phyloP scores from a whole-genome alignment of 805 yeast genomes.

The Kregervanrija delftensis region DNA sequence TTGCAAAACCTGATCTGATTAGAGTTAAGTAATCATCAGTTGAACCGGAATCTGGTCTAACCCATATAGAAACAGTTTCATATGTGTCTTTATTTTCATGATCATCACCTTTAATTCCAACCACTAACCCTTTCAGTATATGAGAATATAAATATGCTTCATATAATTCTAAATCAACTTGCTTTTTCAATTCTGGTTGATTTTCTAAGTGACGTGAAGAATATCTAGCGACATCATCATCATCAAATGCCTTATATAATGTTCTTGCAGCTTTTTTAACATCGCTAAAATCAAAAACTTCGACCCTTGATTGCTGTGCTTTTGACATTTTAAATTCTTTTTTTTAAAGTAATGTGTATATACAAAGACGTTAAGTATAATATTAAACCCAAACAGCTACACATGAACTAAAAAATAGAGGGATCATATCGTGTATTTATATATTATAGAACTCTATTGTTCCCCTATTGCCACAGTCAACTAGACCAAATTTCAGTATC shows the following conservation, averaged over 20 bases:
- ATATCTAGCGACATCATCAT: constrained; percentile 28
- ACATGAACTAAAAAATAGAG: neutral
- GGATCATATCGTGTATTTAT: too few species aligned
- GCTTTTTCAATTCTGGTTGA: constrained; percentile 24
- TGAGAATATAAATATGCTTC: constrained; percentile 47
- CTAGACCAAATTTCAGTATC: too few species aligned
- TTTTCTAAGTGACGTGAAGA: constrained; percentile 27
- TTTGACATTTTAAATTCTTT: neutral
- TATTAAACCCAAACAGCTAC: neutral
- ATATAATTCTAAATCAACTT: constrained; percentile 36
- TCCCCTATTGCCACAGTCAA: too few species aligned
- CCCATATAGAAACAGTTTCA: constrained; percentile 52
- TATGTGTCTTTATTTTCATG: constrained; percentile 28
- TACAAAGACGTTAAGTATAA: neutral
- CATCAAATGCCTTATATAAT: constrained; percentile 28
- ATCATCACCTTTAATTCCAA: constrained; percentile 41
- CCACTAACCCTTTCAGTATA: constrained; percentile 40
- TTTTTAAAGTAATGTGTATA: neutral
- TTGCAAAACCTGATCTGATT: constrained; percentile 46
- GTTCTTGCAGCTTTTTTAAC: constrained; percentile 30
- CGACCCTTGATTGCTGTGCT: constrained; percentile 16
- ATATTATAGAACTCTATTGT: too few species aligned
- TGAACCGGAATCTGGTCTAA: constrained; percentile 38
- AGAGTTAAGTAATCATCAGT: constrained; percentile 40
- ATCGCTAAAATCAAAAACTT: constrained; percentile 22